Evolutionary conservation across 1,284 basidiomycete genomes (phyloP).

Genomic region (Malassezia equina): DNA sequence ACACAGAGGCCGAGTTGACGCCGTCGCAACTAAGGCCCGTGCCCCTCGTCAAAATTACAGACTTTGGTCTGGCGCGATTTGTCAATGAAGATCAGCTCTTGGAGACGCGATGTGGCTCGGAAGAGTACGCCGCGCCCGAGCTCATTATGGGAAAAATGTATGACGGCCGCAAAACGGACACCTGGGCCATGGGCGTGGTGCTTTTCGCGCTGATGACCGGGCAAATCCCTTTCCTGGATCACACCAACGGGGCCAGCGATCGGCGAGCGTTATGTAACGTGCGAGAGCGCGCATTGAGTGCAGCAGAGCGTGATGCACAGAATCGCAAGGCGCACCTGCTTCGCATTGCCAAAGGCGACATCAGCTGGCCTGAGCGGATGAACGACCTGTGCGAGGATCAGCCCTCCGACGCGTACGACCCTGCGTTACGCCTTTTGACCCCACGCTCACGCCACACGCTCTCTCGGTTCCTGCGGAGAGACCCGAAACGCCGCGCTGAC

Average conservation of each 20-base stretch:
- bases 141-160: conserved; percentile 68
- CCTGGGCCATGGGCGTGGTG: conserved; percentile 79
- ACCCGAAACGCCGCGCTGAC: conserved; percentile 28
- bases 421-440: conserved; percentile 32
- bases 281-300: conserved; percentile 11
- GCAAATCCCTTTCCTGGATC: conserved; percentile 50
- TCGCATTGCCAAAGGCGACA: conserved; percentile 45
- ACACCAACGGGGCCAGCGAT: conserved; percentile 15
- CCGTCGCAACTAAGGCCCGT: conserved; percentile 47
- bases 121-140: conserved; percentile 84
- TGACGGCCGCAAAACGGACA: conserved; percentile 76
- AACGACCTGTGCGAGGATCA: conserved; percentile 29
- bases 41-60: conserved; percentile 73
- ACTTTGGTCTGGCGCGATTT: conserved; percentile 81
- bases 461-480: conserved; percentile 34
- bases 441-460: conserved; percentile 36
- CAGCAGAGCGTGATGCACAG: conserved; percentile 25
- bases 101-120: conserved; percentile 77
- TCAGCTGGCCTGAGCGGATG: conserved; percentile 48
- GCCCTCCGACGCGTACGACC: conserved; percentile 16
- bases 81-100: conserved; percentile 65
- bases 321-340: conserved; percentile 38
- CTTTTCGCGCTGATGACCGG: conserved; percentile 65
- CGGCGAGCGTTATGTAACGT: not conserved
- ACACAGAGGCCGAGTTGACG: conserved; percentile 9